Percentiles rank a stretch among this genome's conserved stretches.
These are phyloP conservation scores for Pilatotrama ljubarskyi DNA, from an alignment of 768 basidiomycete genomes.

Conservation along the genomic window DNA sequence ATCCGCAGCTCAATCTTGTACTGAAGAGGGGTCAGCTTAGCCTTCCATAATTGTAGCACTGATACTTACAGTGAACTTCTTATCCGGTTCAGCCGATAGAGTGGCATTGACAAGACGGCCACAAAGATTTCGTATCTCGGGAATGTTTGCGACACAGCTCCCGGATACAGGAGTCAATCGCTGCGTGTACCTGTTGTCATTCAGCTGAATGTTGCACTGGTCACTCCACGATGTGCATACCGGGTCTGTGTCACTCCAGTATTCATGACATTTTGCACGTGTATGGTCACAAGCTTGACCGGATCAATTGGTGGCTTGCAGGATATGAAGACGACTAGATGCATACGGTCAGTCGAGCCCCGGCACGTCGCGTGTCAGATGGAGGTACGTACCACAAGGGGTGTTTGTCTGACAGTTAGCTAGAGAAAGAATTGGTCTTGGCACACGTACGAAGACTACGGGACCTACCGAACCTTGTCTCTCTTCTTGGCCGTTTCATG, in stretches of 20 bases:
- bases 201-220: not conserved
- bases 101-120: slow-evolving; percentile 52
- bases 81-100: slow-evolving; percentile 46
- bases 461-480: slow-evolving; percentile 63
- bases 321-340: slow-evolving; percentile 73
- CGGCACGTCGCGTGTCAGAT: not conserved
- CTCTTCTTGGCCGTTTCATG: slow-evolving; percentile 64
- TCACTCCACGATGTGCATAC: slow-evolving; percentile 43
- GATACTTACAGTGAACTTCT: slow-evolving; percentile 47
- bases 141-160: slow-evolving; percentile 64
- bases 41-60: too few relatives aligned
- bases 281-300: slow-evolving; percentile 62
- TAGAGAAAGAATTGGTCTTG: slow-evolving; percentile 30
- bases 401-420: slow-evolving; percentile 81
- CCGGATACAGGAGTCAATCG: slow-evolving; percentile 71
- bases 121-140: slow-evolving; percentile 69
- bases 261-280: slow-evolving; percentile 59
- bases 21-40: slow-evolving; percentile 36
- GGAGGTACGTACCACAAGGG: slow-evolving; percentile 65
- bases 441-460: not conserved
- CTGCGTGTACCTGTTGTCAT: slow-evolving; percentile 55
- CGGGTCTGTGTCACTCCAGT: slow-evolving; percentile 68
- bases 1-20: slow-evolving; percentile 80
- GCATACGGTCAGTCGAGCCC: not conserved
- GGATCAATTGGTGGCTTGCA: slow-evolving; percentile 80